Evolutionary conservation across 805 yeast genomes (phyloP), one percentile per base, ranked within the genome.

Genomic region (Myxozyma lipomycoides): DNA sequence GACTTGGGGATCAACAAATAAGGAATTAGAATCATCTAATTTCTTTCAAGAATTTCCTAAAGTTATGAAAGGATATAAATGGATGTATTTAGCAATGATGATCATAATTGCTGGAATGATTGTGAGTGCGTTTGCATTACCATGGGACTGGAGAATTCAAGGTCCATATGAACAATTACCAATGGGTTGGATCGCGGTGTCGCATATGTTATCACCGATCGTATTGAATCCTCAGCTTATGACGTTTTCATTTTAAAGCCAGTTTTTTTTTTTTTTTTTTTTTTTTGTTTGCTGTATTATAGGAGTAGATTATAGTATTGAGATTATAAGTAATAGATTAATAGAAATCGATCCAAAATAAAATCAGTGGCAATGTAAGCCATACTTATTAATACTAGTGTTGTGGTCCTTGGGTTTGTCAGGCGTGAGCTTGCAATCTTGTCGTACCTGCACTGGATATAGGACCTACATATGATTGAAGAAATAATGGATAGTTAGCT

Each of bases 1-100:
- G 53, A 43, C 37, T 24, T 52, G 54, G 57, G 54, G 57, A 12
- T 50, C 54, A 15, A 52, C 57, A 15, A 54, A 53, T 9, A 52
- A 52, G 12, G 54, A 52, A 21, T 43, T 52, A n/a, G 54, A 52
- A 18, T 22, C 37, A 7, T 49, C 54, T 3, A 52, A 52, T 18
- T 52, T 52, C 41, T 52, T 52, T 35, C 40, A 22, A n/a, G 57
- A 52, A 39, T 49, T 49, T 19, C 50, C 50, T 7, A 48, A 52
- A 39, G 46, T 52, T 36, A 32, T 45, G 45, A 35, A 43, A 36
- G 44, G 48, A 7, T 52, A 39, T 40, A 49, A 42, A 40, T 41
- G 43, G 40, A 49, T 49, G 54, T 52, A 52, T 30, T n/a, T 41
- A 18, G 17, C 42, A 3, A 32, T 48, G 24, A 4, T 34, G 4